These are phyloP conservation scores for Colletotrichum sublineola DNA, from an alignment of 2,329 filamentous ascomycete species.

Conservation along the genomic window DNA sequence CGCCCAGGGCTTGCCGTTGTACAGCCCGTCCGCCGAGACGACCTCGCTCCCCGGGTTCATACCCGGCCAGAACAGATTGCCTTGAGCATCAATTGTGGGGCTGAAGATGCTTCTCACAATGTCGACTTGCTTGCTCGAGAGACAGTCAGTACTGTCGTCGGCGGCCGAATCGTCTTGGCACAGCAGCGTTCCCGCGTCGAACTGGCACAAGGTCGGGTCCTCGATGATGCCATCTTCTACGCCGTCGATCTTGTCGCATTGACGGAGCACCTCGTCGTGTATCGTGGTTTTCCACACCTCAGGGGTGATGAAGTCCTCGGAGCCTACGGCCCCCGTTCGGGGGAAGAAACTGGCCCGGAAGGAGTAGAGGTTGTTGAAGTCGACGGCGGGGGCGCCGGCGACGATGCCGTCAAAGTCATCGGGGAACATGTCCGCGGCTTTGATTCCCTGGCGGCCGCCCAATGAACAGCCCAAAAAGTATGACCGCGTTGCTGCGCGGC, in stretches of 20 bases:
- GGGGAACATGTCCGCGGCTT: slow-evolving; percentile 56
- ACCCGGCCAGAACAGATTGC: slow-evolving; percentile 56
- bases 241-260: slow-evolving; percentile 64
- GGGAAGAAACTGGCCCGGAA: slow-evolving; percentile 54
- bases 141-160: slow-evolving; percentile 44
- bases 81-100: slow-evolving; percentile 48
- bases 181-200: slow-evolving; percentile 39
- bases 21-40: slow-evolving; percentile 59
- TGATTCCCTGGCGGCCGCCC: slow-evolving; percentile 66
- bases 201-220: slow-evolving; percentile 57
- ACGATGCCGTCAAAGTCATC: slow-evolving; percentile 68
- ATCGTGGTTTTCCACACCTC: slow-evolving; percentile 32
- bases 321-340: slow-evolving; percentile 54
- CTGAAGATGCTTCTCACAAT: slow-evolving; percentile 49
- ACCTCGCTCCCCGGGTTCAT: slow-evolving; percentile 62
- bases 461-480: slow-evolving; percentile 68
- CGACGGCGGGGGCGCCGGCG: slow-evolving; percentile 61
- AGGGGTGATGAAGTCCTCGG: slow-evolving; percentile 46
- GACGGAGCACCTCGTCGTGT: slow-evolving; percentile 55
- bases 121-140: slow-evolving; percentile 58
- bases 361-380: slow-evolving; percentile 49
- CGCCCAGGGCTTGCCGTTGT: slow-evolving; percentile 49
- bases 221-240: slow-evolving; percentile 62
- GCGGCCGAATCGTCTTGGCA: slow-evolving; percentile 4
- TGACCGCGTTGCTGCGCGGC: slow-evolving; percentile 52